Evolutionary conservation across 306 rosid species (phyloP), one percentile per base, ranked within the genome.

Genomic region (Lathyrus oleraceus): DNA sequence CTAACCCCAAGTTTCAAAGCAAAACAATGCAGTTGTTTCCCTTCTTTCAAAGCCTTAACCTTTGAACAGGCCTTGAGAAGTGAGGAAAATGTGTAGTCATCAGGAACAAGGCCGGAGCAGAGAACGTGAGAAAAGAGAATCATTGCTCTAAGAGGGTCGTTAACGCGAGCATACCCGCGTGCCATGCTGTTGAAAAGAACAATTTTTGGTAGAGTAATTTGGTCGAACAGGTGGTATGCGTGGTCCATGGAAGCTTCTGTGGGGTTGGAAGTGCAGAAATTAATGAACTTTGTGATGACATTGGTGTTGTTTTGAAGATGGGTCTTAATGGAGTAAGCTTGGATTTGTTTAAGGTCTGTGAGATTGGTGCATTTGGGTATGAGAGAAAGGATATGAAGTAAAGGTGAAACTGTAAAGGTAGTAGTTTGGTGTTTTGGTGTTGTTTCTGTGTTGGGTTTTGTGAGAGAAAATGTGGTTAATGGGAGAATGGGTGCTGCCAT

Each of bases 61-160:
- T 78, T 66, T 43, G 94, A 87, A 70, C 96, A 89, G 1, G 85
- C 97, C 86, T 89, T 89, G 70, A 91, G 77, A 38, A 91, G 91
- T 1, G 97, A 82, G 0, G 96, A 83, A 78, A 91, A 91, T 16
- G 97, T 82, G 81, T 87, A 91, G 39, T 83, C 86, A 78, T 91
- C 96, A 0, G 97, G 97, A 58, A 76, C 61, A 61, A 85, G 53
- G 4, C 87, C 89, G 20, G 72, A 71, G 65, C 44, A 49, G 0
- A 91, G 3, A 0, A 78, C 64, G 6, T 67, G 69, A 56, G 78
- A 63, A 52, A 89, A 82, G 35, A 91, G 78, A 19, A 77, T 10
- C n/a, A 91, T 56, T 14, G 87, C 94, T 51, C 61, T 70, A 56
- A 87, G 74, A 5, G 94, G 96, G 70, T 86, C 70, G 17, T 69